A percentile compares a stretch with the other conserved stretches of the same genome.
Evolutionary conservation across 75 land plant species (phyloP).

Genomic region (Larix kaempferi): DNA sequence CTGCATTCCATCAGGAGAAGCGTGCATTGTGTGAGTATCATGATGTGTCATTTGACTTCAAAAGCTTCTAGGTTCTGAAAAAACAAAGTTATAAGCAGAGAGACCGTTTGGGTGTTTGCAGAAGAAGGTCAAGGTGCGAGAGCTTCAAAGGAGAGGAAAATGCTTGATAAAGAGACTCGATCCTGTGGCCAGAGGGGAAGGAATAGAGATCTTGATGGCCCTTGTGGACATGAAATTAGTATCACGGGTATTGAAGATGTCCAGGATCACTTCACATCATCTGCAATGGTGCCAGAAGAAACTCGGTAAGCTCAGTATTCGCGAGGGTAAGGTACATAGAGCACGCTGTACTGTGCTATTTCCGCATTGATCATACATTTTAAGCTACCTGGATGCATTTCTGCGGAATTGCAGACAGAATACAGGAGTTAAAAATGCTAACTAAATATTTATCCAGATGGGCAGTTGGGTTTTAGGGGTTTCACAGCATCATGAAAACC

Average conservation of each 20-base stretch:
- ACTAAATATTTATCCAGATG: neutral
- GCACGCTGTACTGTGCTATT: conserved; percentile 44
- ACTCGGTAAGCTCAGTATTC: conserved; percentile 28
- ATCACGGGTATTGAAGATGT: conserved; percentile 44
- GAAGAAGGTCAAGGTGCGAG: conserved; percentile 58
- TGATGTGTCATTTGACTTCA: neutral
- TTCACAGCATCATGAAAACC: no score
- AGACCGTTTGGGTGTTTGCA: conserved; percentile 15
- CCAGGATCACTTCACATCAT: conserved; percentile 44
- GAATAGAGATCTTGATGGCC: conserved; percentile 23
- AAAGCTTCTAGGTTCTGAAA: no score
- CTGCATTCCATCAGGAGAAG: conserved; percentile 1
- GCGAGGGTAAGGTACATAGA: conserved; percentile 28
- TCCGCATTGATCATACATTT: conserved; percentile 27
- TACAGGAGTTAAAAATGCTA: neutral
- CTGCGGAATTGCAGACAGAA: neutral
- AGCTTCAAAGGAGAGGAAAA: conserved; percentile 32
- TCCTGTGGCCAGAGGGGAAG: conserved; percentile 17
- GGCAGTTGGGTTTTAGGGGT: neutral
- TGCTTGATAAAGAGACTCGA: conserved; percentile 52
- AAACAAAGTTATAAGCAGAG: no score
- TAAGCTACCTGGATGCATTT: neutral
- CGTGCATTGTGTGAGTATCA: neutral
- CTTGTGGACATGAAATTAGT: conserved; percentile 55
- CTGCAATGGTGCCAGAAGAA: conserved; percentile 60